Conservation (phyloP, 192 early-diverging fungal species). For the Diversispora eburnea region DNA sequence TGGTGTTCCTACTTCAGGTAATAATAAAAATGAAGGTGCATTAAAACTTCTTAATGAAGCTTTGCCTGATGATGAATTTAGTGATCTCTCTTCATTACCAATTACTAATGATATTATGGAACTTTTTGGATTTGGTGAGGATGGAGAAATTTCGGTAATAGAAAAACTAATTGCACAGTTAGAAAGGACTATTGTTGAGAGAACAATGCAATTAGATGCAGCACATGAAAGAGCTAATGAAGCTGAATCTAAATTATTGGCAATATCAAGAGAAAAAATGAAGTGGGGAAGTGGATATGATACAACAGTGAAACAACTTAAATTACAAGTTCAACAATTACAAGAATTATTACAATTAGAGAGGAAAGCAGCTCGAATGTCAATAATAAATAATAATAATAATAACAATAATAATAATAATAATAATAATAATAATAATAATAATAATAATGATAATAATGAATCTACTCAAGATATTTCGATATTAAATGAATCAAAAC, state of each 20-base stretch:
- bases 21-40: background rate
- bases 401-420: no score
- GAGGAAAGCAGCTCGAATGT: conserved; percentile 5
- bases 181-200: conserved; percentile 25
- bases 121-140: conserved; percentile 13
- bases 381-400: background rate
- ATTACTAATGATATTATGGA: conserved; percentile 27
- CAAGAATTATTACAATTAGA: conserved; percentile 26
- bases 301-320: conserved; percentile 5
- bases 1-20: background rate
- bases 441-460: no score
- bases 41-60: background rate
- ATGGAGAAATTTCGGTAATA: conserved; percentile 16
- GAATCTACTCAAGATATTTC: background rate
- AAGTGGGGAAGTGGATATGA: conserved; percentile 24
- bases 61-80: background rate
- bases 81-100: conserved; percentile 19
- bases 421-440: background rate
- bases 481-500: background rate
- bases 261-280: conserved; percentile 21
- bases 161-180: conserved; percentile 24
- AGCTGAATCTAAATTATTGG: conserved; percentile 19
- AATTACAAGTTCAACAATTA: conserved; percentile 19
- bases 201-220: conserved; percentile 17
- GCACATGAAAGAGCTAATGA: conserved; percentile 23